Evolutionary conservation across 106 monocot genomes (phyloP).

Genomic region (Posidonia australis): DNA sequence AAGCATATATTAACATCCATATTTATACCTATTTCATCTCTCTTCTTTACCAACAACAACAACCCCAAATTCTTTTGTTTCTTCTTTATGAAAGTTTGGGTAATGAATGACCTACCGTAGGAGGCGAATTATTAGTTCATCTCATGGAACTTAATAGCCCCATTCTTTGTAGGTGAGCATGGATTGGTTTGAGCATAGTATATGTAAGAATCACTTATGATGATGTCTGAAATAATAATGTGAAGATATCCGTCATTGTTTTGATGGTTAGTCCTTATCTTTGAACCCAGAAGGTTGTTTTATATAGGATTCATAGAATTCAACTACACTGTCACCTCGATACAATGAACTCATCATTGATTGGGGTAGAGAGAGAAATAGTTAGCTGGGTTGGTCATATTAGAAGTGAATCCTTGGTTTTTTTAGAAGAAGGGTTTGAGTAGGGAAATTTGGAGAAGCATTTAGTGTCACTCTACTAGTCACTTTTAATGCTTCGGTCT

Average conservation of each 20-base stretch:
- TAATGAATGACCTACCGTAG: constrained; percentile 1
- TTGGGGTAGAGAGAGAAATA: background rate
- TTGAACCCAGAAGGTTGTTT: too few species aligned
- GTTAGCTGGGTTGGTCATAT: background rate
- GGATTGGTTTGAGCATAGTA: too few species aligned
- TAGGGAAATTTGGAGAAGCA: background rate
- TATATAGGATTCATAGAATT: too few species aligned
- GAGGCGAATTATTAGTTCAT: background rate
- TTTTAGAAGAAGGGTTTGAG: background rate
- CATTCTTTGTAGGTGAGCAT: too few species aligned
- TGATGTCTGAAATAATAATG: too few species aligned
- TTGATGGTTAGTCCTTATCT: too few species aligned
- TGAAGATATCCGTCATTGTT: too few species aligned
- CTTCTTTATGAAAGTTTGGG: too few species aligned
- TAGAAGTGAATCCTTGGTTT: background rate
- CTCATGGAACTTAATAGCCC: background rate
- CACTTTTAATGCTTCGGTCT: constrained; percentile 25
- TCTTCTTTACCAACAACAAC: background rate
- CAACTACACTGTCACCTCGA: too few species aligned
- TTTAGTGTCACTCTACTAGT: constrained; percentile 31
- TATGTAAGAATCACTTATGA: too few species aligned
- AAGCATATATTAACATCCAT: too few species aligned
- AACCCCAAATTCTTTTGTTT: background rate
- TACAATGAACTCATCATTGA: too few species aligned
- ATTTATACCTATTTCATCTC: background rate